Evolutionary conservation across 2,329 filamentous ascomycete species (phyloP).

Genomic region (Chaetothyriales sp.): DNA sequence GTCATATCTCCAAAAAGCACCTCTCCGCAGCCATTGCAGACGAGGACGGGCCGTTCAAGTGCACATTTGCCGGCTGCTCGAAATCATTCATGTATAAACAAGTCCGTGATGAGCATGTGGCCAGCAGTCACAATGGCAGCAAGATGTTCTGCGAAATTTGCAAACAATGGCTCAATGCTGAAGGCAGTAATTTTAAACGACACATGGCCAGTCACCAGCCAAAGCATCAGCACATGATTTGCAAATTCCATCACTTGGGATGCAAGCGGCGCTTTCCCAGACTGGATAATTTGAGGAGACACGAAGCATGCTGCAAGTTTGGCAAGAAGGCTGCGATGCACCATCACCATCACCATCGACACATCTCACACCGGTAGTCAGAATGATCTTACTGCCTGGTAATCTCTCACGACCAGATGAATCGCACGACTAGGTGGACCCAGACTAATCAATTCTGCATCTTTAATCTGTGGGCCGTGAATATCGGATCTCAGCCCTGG

Average conservation of each 20-base stretch:
- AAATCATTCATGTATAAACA: slow-evolving; percentile 20
- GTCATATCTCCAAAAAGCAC: slow-evolving; percentile 19
- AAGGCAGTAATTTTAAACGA: slow-evolving; percentile 17
- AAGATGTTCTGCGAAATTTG: slow-evolving; percentile 18
- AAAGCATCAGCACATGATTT: slow-evolving; percentile 17
- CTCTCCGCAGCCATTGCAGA: slow-evolving; percentile 4
- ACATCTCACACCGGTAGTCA: background rate
- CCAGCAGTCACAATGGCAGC: slow-evolving; percentile 14
- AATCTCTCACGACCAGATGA: background rate
- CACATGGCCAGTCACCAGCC: slow-evolving; percentile 18
- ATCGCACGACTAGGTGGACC: no score
- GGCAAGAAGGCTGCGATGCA: slow-evolving; percentile 15
- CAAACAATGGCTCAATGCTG: slow-evolving; percentile 16
- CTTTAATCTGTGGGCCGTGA: no score
- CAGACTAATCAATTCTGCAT: no score
- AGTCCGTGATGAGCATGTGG: slow-evolving; percentile 17
- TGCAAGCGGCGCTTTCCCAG: slow-evolving; percentile 17
- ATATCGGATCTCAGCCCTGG: no score
- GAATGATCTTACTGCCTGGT: background rate
- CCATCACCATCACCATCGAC: slow-evolving; percentile 7
- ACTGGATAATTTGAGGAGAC: slow-evolving; percentile 16
- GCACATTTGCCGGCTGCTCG: slow-evolving; percentile 15
- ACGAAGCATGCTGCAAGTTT: slow-evolving; percentile 18
- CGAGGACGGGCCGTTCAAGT: slow-evolving; percentile 16
- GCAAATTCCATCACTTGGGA: slow-evolving; percentile 16